Conservation (phyloP, 2,329 filamentous ascomycete genomes). For the Byssochlamys sp. region DNA sequence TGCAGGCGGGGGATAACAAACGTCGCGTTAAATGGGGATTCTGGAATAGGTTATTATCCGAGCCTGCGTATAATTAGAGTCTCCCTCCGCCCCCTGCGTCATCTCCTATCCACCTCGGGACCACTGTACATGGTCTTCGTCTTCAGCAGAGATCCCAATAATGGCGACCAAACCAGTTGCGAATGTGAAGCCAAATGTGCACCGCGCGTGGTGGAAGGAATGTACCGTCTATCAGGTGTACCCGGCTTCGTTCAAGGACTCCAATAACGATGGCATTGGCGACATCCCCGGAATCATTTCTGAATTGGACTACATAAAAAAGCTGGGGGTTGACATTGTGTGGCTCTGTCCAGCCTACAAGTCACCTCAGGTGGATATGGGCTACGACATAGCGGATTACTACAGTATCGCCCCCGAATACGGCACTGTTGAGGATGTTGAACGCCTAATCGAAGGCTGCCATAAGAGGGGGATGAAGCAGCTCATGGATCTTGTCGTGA, state of each 20-base stretch:
- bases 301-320: conserved; percentile 54
- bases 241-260: conserved; percentile 49
- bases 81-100: neutral
- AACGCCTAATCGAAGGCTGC: conserved; percentile 50
- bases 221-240: conserved; percentile 52
- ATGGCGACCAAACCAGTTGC: conserved; percentile 4
- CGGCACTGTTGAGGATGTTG: conserved; percentile 57
- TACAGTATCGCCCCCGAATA: conserved; percentile 56
- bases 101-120: neutral
- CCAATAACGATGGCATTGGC: conserved; percentile 47
- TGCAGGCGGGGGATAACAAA: neutral
- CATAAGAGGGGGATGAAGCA: conserved; percentile 58
- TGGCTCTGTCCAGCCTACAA: conserved; percentile 47
- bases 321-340: conserved; percentile 53
- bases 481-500: conserved; percentile 67
- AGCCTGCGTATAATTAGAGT: neutral
- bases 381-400: conserved; percentile 52
- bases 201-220: conserved; percentile 49
- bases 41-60: conserved; percentile 1
- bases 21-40: neutral
- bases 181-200: conserved; percentile 7
- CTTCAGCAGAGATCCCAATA: neutral
- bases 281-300: conserved; percentile 57
- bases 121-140: neutral
- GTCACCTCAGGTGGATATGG: conserved; percentile 46